Base-by-base conservation (phyloP, 441 rosid genomes). In the Populus hybrid region DNA sequence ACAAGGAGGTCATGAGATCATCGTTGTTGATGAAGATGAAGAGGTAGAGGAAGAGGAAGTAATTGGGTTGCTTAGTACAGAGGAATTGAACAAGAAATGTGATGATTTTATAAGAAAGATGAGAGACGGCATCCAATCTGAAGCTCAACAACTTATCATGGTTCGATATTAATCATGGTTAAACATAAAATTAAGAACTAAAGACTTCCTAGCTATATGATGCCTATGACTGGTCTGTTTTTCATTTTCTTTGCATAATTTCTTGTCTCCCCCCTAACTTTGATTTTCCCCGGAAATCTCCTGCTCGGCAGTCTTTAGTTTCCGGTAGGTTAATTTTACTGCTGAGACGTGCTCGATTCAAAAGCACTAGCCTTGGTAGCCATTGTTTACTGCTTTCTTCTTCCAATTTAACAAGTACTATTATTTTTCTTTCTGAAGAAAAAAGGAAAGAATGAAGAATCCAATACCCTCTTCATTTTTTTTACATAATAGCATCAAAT, bases 91-190 rank as follows among this genome's bases (percentile, higher is more conserved):
- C 83, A 84, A 85, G 87, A 91, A 80, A 83, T 92, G 90, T 64
- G 97, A 94, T 2, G 89, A 91, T 3, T 94, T 94, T 80, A 92
- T 91, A 32, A 91, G 83, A 67, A 87, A 53, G 85, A 84, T 94
- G 92, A 91, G 75, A 72, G 80, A 80, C n/a, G 81, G 18, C 64
- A 88, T 89, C 69, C 72, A 80, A 66, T 32, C 24, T 46, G 87
- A 86, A 78, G 79, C 86, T 12, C 76, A 30, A 70, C 34, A 76
- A 63, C 10, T 67, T 61, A 23, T 75, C 16, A 26, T 76, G 69
- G 78, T 77, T 67, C 59, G 70, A 69, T 80, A 73, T 68, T 24
- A 72, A 32, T 74, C 24, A 68, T 67, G 38, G 24, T 65, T 2
- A 21, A 24, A 38, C 34, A 72, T 1, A 61, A 69, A 50, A 28